Evolutionary conservation across 2,329 filamentous ascomycete genomes (phyloP), one percentile per base, ranked within the genome.

Genomic region (Metarhizium brunneum): DNA sequence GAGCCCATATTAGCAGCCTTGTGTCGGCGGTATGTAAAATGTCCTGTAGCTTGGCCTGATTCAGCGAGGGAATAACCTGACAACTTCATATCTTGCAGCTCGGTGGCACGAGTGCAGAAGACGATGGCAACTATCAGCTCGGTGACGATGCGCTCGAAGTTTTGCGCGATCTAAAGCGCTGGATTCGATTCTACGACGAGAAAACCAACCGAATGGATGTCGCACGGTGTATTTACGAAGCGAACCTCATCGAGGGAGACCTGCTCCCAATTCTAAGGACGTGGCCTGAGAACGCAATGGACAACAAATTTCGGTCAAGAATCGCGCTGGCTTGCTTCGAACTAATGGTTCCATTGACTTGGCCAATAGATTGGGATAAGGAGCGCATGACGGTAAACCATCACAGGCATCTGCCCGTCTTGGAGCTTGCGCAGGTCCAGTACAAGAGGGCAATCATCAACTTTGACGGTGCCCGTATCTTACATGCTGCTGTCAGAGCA

Each of bases 151-250:
- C 92, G 13, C 77, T 95, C 58, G 89, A 94, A 56, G 94, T 92
- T 66, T 78, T 99, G 56, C 91, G 92, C 59, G 94, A 99, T 72
- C 80, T 99, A 54, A 92, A 94, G 68, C 87, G 87, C 82, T 99
- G 94, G 94, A 81, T 99, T 62, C 91, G 90, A 63, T 84, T 96
- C 60, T 94, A 94, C 77, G 92, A 96, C 70, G 89, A 95, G 68
- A 95, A 95, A 69, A 84, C 87, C 61, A 95, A 96, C 68, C 87
- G 92, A 62, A 87, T 95, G 78, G 94, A 99, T 68, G 94, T 99
- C 57, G 92, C 92, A 58, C 82, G 94, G 72, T 96, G 91, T 69
- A 78, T 97, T 62, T 86, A 90, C 66, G 91, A 97, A 70, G 88
- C 91, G 48, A 96, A 96, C 66, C 72, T 99, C n/a, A 83, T 97